Base-by-base conservation (phyloP, 306 rosid genomes). In the Carpinus fangiana region DNA sequence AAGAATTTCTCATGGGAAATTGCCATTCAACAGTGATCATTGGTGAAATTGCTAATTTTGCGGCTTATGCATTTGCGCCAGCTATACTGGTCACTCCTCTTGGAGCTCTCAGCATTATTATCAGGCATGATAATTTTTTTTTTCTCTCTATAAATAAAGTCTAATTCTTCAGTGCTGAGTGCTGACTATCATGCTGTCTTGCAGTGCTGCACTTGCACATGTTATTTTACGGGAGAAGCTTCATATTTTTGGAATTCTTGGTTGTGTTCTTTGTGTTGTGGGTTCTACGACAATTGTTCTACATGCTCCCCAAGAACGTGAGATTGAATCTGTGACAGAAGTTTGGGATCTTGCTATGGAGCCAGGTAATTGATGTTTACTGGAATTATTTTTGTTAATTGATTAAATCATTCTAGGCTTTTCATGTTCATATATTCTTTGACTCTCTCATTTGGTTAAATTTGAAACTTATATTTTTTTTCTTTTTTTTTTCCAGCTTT, bases 291-390 rank as follows among this genome's bases (percentile, higher is more conserved):
- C 99, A 59, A 93, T 93, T 89, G 99, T 96, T 84, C 84, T 96
- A 47, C 99, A 96, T 84, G 99, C 99, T 71, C 99, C 98, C 79
- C 98, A 89, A 85, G 98, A 96, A 83, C 90, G 93, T 70, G 88
- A 73, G 85, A 96, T 96, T 81, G 93, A 90, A 78, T 96, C 99
- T 26, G 99, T 96, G 76, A 77, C 72, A 34, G 94, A 96, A 90
- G 99, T 96, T 46, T 96, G 99, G 99, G 94, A 84, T 86, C 96
- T 96, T 89, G 99, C 99, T 60, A 96, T 96, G 99, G 99, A 96
- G 59, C 99, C 98, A 80, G 99, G 99, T 96, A 85, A 72, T 70
- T 75, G 53, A 51, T 56, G 38, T 76, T 81, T 43, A 55, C 68
- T 56, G 45, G 74, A 59, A 43, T 53, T 17, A 28, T 23, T 34